Evolutionary conservation across 2,329 filamentous ascomycete genomes (phyloP).

Genomic region (Fusarium sambucinum): DNA sequence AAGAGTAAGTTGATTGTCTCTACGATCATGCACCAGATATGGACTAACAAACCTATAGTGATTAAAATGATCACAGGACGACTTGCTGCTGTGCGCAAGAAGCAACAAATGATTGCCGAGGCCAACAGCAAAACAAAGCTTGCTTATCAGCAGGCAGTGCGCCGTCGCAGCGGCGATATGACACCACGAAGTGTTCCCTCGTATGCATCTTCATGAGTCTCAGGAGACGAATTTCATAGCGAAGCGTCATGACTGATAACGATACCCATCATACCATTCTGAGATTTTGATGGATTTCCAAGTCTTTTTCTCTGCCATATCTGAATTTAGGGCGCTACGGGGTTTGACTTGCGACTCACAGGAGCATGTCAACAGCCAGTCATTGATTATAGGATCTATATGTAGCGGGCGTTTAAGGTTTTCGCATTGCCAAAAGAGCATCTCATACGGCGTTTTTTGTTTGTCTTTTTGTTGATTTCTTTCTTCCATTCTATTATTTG

Average conservation of each 20-base stretch:
- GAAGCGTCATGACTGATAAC: conserved; percentile 31
- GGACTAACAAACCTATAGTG: conserved; percentile 59
- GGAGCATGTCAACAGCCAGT: conserved; percentile 46
- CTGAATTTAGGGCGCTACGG: conserved; percentile 42
- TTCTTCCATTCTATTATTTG: conserved; percentile 4
- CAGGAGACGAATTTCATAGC: conserved; percentile 13
- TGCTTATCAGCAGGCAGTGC: conserved; percentile 57
- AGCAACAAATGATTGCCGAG: conserved; percentile 71
- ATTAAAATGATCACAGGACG: conserved; percentile 72
- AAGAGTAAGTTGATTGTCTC: conserved; percentile 68
- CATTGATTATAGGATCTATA: conserved; percentile 34
- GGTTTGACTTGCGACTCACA: conserved; percentile 44
- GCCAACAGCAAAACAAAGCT: conserved; percentile 63
- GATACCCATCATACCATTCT: conserved; percentile 42
- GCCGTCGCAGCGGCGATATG: conserved; percentile 67
- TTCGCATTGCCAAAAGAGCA: conserved; percentile 34
- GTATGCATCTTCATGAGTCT: conserved; percentile 55
- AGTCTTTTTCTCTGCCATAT: conserved; percentile 40
- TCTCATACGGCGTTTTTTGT: conserved; percentile 47
- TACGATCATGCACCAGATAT: not conserved
- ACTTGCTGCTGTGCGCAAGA: conserved; percentile 68
- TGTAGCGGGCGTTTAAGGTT: conserved; percentile 47
- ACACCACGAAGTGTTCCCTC: conserved; percentile 67
- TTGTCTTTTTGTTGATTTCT: conserved; percentile 12
- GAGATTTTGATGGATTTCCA: conserved; percentile 37